Percentiles rank a stretch among this genome's conserved stretches.
These are phyloP conservation scores for Aspergillus tamarii DNA, from an alignment of 2,329 filamentous ascomycete species.

Conservation along the genomic window DNA sequence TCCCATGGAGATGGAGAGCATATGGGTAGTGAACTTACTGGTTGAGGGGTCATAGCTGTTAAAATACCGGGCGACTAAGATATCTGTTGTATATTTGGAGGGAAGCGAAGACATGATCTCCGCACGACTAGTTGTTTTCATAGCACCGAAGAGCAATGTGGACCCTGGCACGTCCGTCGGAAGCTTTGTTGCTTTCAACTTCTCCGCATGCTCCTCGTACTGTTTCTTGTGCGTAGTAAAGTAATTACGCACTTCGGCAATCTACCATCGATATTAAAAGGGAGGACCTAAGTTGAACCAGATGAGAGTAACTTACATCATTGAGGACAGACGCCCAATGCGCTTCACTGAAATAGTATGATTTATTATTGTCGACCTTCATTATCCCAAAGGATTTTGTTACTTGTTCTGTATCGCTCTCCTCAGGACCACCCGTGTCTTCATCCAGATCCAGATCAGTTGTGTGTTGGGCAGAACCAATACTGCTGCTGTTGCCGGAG, in stretches of 20 bases:
- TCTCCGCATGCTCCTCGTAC: slow-evolving; percentile 77
- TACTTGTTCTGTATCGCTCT: slow-evolving; percentile 71
- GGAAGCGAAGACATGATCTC: slow-evolving; percentile 83
- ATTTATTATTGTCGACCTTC: slow-evolving; percentile 78
- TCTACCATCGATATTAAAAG: slow-evolving; percentile 50
- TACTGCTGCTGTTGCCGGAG: slow-evolving; percentile 43
- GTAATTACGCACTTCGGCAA: slow-evolving; percentile 91
- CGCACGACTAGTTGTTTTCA: slow-evolving; percentile 68
- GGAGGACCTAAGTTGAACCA: neutral
- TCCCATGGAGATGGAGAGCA: neutral
- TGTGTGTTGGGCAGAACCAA: slow-evolving; percentile 41
- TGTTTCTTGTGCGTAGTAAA: slow-evolving; percentile 87
- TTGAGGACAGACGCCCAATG: slow-evolving; percentile 81
- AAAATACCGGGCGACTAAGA: slow-evolving; percentile 86
- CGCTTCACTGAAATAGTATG: slow-evolving; percentile 78
- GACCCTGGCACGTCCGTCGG: slow-evolving; percentile 63
- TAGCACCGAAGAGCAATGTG: slow-evolving; percentile 76
- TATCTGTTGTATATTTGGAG: slow-evolving; percentile 78
- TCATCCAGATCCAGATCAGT: slow-evolving; percentile 53
- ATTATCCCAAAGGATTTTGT: slow-evolving; percentile 78
- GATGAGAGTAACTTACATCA: slow-evolving; percentile 55
- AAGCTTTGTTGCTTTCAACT: slow-evolving; percentile 69
- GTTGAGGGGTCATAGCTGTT: slow-evolving; percentile 73
- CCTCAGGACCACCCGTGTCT: slow-evolving; percentile 59
- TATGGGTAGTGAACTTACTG: slow-evolving; percentile 47